phyloP scores from a whole-genome alignment of 192 early-diverging fungal genomes.

The Radiomyces spectabilis region DNA sequence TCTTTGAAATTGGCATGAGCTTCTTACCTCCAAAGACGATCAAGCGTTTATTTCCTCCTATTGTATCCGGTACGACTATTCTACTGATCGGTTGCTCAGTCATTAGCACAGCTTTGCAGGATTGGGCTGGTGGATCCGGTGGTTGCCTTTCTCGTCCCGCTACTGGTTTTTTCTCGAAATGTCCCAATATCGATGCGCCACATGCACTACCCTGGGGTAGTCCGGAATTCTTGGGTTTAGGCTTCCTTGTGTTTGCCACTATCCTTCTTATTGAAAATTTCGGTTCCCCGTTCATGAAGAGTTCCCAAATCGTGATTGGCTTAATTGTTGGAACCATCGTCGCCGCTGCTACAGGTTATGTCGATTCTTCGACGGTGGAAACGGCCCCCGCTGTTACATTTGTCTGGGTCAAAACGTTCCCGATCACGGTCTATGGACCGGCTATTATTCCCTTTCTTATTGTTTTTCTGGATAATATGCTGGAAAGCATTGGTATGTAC shows the following conservation, averaged over 20 bases:
- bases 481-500: conserved; percentile 33
- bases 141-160: conserved; percentile 39
- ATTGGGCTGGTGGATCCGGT: conserved; percentile 44
- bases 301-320: conserved; percentile 39
- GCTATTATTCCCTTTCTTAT: conserved; percentile 31
- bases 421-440: conserved; percentile 39
- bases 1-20: conserved; percentile 37
- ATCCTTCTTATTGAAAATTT: conserved; percentile 46
- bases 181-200: conserved; percentile 39
- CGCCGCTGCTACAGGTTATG: conserved; percentile 43
- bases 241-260: conserved; percentile 40
- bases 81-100: conserved; percentile 44
- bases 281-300: conserved; percentile 49
- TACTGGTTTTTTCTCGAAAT: conserved; percentile 38
- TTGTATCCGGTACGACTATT: conserved; percentile 41
- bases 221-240: conserved; percentile 40
- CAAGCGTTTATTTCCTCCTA: conserved; percentile 38
- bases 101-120: conserved; percentile 36
- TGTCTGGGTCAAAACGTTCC: conserved; percentile 50
- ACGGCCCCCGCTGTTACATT: conserved; percentile 41
- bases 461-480: conserved; percentile 28
- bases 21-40: conserved; percentile 42
- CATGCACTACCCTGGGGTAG: conserved; percentile 45
- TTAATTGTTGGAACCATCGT: conserved; percentile 40
- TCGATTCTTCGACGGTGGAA: conserved; percentile 28